phyloP scores from a whole-genome alignment of 1,139 yeast genomes.

The Scheffersomyces cryptocercus region DNA sequence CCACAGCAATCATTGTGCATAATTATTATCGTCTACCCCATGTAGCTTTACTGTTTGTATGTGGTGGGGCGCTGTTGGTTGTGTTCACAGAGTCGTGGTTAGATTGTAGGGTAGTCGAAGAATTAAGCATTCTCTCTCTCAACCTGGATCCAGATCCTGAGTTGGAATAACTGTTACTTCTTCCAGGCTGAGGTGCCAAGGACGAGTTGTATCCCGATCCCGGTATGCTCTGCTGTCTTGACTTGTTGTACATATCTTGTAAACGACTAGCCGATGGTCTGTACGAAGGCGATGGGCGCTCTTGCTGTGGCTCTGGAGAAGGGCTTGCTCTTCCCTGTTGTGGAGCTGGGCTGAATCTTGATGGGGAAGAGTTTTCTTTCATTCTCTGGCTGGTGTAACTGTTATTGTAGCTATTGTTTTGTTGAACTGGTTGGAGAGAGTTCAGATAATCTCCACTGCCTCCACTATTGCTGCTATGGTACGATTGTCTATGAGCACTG shows the following conservation, averaged over 20 bases:
- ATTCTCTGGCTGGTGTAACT: conserved; percentile 19
- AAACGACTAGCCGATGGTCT: conserved; percentile 40
- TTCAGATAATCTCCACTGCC: conserved; percentile 4
- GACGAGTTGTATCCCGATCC: conserved; percentile 32
- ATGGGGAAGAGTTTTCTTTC: conserved; percentile 9
- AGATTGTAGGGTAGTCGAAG: conserved; percentile 12
- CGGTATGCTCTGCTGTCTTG: conserved; percentile 44
- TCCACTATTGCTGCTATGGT: conserved; percentile 8
- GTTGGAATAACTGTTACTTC: conserved; percentile 27
- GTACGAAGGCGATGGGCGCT: conserved; percentile 16
- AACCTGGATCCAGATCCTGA: conserved; percentile 31
- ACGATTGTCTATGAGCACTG: conserved; percentile 1
- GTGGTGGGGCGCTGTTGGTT: not conserved
- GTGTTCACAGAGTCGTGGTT: not conserved
- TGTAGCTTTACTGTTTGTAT: conserved; percentile 18
- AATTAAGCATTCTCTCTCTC: conserved; percentile 39
- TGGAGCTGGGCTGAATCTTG: conserved; percentile 2
- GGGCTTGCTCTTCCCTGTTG: conserved; percentile 4
- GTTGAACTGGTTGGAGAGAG: conserved; percentile 31
- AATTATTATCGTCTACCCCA: conserved; percentile 26
- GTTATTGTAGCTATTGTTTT: conserved; percentile 21
- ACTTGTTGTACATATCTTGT: conserved; percentile 45
- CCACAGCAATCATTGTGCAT: not conserved
- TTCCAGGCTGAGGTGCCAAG: conserved; percentile 18
- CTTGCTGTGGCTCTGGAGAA: conserved; percentile 3